Evolutionary conservation across 352 stramenopile species (phyloP), one percentile per base, ranked within the genome.

Genomic region (Peronosclerospora sorghi): DNA sequence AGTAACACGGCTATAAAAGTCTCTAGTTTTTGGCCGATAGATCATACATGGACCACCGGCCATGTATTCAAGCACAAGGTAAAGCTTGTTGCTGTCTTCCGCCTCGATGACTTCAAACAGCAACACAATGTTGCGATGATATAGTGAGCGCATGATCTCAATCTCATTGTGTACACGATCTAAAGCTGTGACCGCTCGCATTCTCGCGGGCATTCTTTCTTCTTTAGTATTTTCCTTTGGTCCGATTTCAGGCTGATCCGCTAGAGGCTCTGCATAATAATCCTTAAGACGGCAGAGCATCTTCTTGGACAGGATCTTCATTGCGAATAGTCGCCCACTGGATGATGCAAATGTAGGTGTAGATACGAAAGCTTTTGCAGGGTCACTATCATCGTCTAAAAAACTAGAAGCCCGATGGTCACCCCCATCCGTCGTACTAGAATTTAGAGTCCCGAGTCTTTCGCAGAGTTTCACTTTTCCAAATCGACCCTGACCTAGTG

Each of bases 71-170:
- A 92, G 56, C 35, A 95, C 73, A 46, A 95, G 50, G 53, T 86
- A 91, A 47, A 90, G 65, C 35, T 89, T 87, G 66, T 94, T 77
- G 43, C 57, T 72, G 5, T 54, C 40, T 3, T 84, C 69, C 34
- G 69, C 68, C 46, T 95, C 80, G 18, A 96, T 86, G 41, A 95
- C 85, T 57, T 96, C 85, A 41, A 95, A 95, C 15, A 96, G 66
- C 45, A 94, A 54, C 41, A 93, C 83, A 35, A 96, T 66, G 45
- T 94, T 96, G 35, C 83, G 81, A 59, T 96, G 85, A 35, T 91
- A 95, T 18, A 96, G 64, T 19, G 67, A 63, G 5, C 79, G 66
- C 80, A 96, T 93, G 56, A 95, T 87, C 15, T 68, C 46, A 23
- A 96, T 86, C 57, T 96, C 85, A 41, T 86, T 64, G 15, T 68